Percentiles rank a stretch among this genome's conserved stretches.
Conservation (phyloP, 2,329 filamentous ascomycete genomes). For the Clarireedia hainanense region DNA sequence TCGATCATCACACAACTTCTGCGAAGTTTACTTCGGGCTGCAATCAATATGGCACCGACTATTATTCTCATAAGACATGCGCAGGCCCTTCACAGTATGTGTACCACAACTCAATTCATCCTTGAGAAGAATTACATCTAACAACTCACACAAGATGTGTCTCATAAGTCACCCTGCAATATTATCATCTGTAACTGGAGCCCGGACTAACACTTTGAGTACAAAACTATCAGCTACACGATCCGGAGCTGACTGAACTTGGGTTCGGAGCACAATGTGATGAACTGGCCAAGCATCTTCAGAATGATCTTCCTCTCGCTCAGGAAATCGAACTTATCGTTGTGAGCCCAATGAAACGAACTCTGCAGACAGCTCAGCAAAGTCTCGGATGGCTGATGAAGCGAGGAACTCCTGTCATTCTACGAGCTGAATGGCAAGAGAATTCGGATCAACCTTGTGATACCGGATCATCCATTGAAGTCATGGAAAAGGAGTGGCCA, state of each 20-base stretch:
- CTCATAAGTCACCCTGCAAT: conserved; percentile 24
- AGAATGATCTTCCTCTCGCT: conserved; percentile 24
- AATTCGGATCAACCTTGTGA: conserved; percentile 28
- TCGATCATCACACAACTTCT: too few relatives aligned
- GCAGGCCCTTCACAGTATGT: conserved; percentile 35
- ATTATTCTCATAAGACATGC: conserved; percentile 37
- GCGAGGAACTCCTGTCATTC: conserved; percentile 23
- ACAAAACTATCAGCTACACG: conserved; percentile 23
- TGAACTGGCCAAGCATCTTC: conserved; percentile 19
- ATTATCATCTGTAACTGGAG: not conserved
- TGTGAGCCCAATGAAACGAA: conserved; percentile 27
- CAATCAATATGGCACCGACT: conserved; percentile 31
- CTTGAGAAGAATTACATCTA: conserved; percentile 1
- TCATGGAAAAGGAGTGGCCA: conserved; percentile 27
- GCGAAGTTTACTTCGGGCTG: conserved; percentile 15
- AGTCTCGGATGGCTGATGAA: conserved; percentile 26
- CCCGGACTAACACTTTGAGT: conserved; percentile 14
- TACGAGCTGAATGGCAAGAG: conserved; percentile 28
- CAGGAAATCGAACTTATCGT: conserved; percentile 28
- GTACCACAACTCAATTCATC: not conserved
- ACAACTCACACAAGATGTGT: conserved; percentile 19
- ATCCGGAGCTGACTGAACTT: conserved; percentile 21
- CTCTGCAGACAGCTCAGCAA: conserved; percentile 27
- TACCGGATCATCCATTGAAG: conserved; percentile 20
- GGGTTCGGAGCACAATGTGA: conserved; percentile 21